Evolutionary conservation across 768 basidiomycete genomes (phyloP).

Genomic region (Phanerochaete sordida): DNA sequence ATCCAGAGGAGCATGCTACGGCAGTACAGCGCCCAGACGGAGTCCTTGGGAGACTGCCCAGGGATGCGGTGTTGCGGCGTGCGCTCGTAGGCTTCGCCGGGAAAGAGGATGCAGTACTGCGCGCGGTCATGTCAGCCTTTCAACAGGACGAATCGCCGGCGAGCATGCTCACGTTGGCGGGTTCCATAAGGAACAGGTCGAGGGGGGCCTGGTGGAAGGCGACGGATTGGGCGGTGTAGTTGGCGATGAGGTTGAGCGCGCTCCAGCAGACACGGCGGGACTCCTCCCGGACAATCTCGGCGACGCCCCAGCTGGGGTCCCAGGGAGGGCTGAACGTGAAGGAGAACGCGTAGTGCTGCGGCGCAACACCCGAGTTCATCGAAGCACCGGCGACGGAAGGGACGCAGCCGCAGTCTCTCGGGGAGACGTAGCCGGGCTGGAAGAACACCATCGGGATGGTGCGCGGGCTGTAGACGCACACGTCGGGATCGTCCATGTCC

Average conservation of each 20-base stretch:
- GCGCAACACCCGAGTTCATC: constrained; percentile 28
- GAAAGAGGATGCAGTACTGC: constrained; percentile 67
- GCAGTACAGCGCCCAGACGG: constrained; percentile 80
- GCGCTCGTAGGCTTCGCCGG: constrained; percentile 65
- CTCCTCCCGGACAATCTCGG: constrained; percentile 62
- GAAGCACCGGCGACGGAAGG: constrained; percentile 16
- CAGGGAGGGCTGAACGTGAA: constrained; percentile 57
- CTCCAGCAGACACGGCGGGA: constrained; percentile 77
- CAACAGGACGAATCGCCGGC: background rate
- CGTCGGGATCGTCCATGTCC: constrained; percentile 48
- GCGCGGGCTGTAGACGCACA: constrained; percentile 12
- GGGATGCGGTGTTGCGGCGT: constrained; percentile 32
- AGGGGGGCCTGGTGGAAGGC: constrained; percentile 58
- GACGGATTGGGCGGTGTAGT: constrained; percentile 65
- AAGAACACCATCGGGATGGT: constrained; percentile 18
- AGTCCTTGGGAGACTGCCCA: constrained; percentile 63
- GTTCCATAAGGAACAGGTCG: constrained; percentile 57
- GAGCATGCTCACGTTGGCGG: constrained; percentile 53
- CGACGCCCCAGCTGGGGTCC: constrained; percentile 53
- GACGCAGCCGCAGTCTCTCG: constrained; percentile 45
- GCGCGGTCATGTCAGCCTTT: constrained; percentile 5
- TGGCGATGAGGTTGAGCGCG: constrained; percentile 63
- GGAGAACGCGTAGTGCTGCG: constrained; percentile 29
- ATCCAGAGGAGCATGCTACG: constrained; percentile 82
- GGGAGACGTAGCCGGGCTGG: constrained; percentile 16